Percentiles rank a stretch among this genome's conserved stretches.
phyloP scores from a whole-genome alignment of 2,329 filamentous ascomycete genomes.

The Alternaria ventricosa region DNA sequence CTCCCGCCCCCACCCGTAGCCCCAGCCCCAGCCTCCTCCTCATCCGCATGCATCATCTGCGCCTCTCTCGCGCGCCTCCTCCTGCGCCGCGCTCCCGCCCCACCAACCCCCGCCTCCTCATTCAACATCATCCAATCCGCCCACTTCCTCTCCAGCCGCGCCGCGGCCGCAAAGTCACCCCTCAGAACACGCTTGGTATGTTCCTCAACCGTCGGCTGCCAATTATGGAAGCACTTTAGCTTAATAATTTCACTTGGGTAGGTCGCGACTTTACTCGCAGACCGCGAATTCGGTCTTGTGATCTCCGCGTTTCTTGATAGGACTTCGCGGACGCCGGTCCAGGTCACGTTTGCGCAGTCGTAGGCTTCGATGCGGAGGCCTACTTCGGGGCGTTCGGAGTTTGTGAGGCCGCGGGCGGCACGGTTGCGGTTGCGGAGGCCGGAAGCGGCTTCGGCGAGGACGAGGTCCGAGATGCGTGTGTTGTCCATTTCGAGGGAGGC shows the following conservation, averaged over 20 bases:
- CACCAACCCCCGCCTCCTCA: slow-evolving; percentile 78
- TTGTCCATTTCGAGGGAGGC: slow-evolving; percentile 87
- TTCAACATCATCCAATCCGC: slow-evolving; percentile 91
- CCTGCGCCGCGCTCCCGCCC: slow-evolving; percentile 69
- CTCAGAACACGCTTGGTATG: slow-evolving; percentile 85
- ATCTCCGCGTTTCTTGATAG: slow-evolving; percentile 83
- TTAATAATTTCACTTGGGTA: slow-evolving; percentile 82
- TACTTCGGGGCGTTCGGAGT: slow-evolving; percentile 49
- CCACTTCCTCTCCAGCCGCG: slow-evolving; percentile 88
- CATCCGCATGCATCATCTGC: slow-evolving; percentile 77
- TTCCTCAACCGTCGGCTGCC: slow-evolving; percentile 93
- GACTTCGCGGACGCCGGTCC: slow-evolving; percentile 88
- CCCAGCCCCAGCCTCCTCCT: slow-evolving; percentile 68
- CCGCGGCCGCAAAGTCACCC: slow-evolving; percentile 76
- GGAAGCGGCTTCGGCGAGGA: slow-evolving; percentile 82
- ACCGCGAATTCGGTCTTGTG: slow-evolving; percentile 54
- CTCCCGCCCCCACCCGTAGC: slow-evolving; percentile 49
- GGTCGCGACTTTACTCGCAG: slow-evolving; percentile 48
- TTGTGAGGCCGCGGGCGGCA: slow-evolving; percentile 41
- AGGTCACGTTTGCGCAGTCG: slow-evolving; percentile 90
- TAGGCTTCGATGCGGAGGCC: slow-evolving; percentile 83
- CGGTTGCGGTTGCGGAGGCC: slow-evolving; percentile 73
- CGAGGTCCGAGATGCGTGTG: slow-evolving; percentile 85
- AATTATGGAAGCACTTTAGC: slow-evolving; percentile 93
- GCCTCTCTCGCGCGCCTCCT: slow-evolving; percentile 82